Evolutionary conservation across 805 yeast species (phyloP), one percentile per base, ranked within the genome.

Genomic region (Grigorovia jiainica): DNA sequence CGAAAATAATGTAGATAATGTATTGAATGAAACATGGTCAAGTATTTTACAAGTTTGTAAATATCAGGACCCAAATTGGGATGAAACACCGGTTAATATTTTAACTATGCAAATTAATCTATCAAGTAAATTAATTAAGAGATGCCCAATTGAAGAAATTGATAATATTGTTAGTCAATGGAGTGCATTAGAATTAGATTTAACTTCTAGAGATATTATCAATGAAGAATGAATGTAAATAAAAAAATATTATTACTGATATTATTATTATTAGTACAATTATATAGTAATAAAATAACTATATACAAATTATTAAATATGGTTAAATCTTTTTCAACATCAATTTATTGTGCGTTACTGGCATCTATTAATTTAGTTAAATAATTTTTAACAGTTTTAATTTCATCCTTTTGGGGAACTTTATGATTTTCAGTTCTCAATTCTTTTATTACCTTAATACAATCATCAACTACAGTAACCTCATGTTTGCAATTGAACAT

Each of bases 31-130:
- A 10, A 25, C 36, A 20, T 87, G 95, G 95, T 68, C 78, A 20
- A 76, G 84, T 1, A 76, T 82, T 46, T 81, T 79, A 51, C 95
- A 85, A 51, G 78, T 82, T 3, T 83, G 84, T 3, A 81, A 82
- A 58, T 72, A 57, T 57, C 53, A 61, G 25, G 68, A 75, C 16
- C 73, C 76, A 7, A 59, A 59, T 19, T 66, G 64, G 23, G 50
- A 63, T 21, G 65, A 60, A 34, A 57, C 57, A 2, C 70, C 72
- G 9, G 54, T 60, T 5, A 57, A 55, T 13, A 51, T 69, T 8
- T 44, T 79, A 19, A 51, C 63, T 18, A 60, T 68, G 37, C 90
- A 86, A 57, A 55, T 78, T 51, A 68, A 68, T 13, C 59, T 84
- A 1, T 58, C 82, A 9, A 66, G 82, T 2, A 63, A 68, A 38